Conservation (phyloP, 2,329 filamentous ascomycete species). For the Pyricularia pennisetigena region DNA sequence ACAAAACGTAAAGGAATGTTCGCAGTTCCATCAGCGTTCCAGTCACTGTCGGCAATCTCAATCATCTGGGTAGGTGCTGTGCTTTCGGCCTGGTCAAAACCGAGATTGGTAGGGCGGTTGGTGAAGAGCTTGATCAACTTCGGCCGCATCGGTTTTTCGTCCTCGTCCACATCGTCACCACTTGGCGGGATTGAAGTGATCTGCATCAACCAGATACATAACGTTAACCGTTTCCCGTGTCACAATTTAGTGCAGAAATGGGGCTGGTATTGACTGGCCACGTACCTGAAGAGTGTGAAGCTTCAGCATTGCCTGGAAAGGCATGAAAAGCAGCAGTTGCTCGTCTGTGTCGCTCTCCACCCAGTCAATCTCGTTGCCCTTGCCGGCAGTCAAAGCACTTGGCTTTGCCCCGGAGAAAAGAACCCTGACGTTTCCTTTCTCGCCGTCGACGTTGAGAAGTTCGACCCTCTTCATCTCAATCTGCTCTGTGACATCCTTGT, state of each 20-base stretch:
- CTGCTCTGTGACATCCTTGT: constrained; percentile 72
- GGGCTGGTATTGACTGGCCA: neutral
- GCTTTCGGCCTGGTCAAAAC: constrained; percentile 91
- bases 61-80: constrained; percentile 72
- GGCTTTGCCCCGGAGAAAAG: constrained; percentile 67
- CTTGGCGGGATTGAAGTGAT: constrained; percentile 69
- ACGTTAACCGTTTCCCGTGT: neutral
- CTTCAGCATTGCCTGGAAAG: constrained; percentile 82
- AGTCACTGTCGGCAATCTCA: constrained; percentile 64
- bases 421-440: constrained; percentile 60
- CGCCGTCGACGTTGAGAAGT: constrained; percentile 75
- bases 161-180: constrained; percentile 44
- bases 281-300: constrained; percentile 68
- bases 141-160: constrained; percentile 71
- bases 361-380: constrained; percentile 61
- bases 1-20: constrained; percentile 74
- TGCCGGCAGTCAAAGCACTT: constrained; percentile 47
- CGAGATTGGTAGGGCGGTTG: constrained; percentile 82
- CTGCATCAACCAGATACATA: constrained; percentile 32
- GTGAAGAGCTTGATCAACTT: constrained; percentile 76
- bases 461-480: constrained; percentile 75
- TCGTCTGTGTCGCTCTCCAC: constrained; percentile 96
- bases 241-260: neutral
- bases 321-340: constrained; percentile 86
- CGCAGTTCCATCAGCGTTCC: constrained; percentile 70